Conservation (phyloP, 2,329 filamentous ascomycete species). For the Endocalyx cinctus region DNA sequence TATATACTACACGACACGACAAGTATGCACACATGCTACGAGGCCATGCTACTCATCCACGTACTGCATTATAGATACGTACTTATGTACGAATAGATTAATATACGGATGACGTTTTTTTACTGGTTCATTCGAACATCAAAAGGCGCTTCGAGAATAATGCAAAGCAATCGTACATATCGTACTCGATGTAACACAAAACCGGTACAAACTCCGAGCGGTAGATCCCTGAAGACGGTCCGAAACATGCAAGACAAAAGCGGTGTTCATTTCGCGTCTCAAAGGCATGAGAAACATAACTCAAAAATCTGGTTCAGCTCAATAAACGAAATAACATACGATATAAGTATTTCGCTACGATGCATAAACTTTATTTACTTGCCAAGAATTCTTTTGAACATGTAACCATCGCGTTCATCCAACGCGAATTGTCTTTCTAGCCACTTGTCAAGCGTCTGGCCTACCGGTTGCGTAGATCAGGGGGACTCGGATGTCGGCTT, state of each 20-base stretch:
- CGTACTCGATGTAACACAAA: slow-evolving; percentile 4
- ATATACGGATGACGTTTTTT: neutral
- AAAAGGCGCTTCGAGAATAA: neutral
- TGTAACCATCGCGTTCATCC: slow-evolving; percentile 9
- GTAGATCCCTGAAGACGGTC: slow-evolving; percentile 17
- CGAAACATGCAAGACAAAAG: slow-evolving; percentile 18
- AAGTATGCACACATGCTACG: too few species aligned
- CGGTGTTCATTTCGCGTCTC: slow-evolving; percentile 13
- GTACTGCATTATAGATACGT: too few species aligned
- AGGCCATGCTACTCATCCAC: too few species aligned
- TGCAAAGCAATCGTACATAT: neutral
- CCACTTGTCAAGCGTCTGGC: neutral
- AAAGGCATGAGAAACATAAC: slow-evolving; percentile 9
- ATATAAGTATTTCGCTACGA: slow-evolving; percentile 8
- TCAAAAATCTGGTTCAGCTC: slow-evolving; percentile 8
- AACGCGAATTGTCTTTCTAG: neutral
- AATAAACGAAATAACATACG: slow-evolving; percentile 9
- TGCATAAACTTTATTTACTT: slow-evolving; percentile 4
- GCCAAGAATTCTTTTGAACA: slow-evolving; percentile 8
- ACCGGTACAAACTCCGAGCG: slow-evolving; percentile 8
- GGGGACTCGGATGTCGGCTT: neutral
- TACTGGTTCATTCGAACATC: neutral
- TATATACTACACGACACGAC: too few species aligned
- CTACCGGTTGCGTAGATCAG: slow-evolving; percentile 1
- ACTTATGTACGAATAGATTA: too few species aligned